Base-by-base conservation (phyloP, 176 grass and related monocot genomes). In the Oryza glumipatula region DNA sequence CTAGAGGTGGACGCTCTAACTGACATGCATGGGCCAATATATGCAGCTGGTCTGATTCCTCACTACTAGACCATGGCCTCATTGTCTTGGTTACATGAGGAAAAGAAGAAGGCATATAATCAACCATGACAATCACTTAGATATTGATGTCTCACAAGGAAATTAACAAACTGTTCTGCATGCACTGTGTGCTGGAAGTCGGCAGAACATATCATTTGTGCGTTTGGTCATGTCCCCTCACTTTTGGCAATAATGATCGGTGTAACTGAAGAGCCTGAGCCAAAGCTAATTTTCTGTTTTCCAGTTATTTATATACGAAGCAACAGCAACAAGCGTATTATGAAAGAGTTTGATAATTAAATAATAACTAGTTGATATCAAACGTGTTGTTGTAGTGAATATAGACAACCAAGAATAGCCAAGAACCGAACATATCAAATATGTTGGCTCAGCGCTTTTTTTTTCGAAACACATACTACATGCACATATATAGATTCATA, bases 111-210 rank as follows among this genome's bases (percentile, higher is more conserved):
- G 70, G 7, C 14, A 43, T 79, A 10, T 72, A 80, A 86, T 86
- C 76, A 71, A 65, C 5, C 1, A 17, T 3, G 2, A 22, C 41
- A n/a, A 46, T 74, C 49, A 76, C 19, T 63, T 63, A 24, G 65
- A 77, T 85, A 35, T 33, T 58, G 61, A 81, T 76, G 45, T 33
- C 71, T 68, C 78, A 68, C 63, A 74, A 3, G 48, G 77, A 86
- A 74, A 38, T 11, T 43, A 70, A 76, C 45, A 73, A 60, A 54
- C 13, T 51, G 76, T 51, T 54, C 19, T 80, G 21, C 22, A 23
- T 58, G 54, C 54, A 58, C 15, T 76, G 19, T 63, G 58, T 63
- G 68, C 21, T 65, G 4, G 11, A 46, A 45, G 41, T 67, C 41
- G 32, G 45, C 58, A 8, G 23, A 87, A 68, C 60, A 22, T 75